Evolutionary conservation across 768 basidiomycete genomes (phyloP).

Genomic region (Gloeopeniophorella convolvens): DNA sequence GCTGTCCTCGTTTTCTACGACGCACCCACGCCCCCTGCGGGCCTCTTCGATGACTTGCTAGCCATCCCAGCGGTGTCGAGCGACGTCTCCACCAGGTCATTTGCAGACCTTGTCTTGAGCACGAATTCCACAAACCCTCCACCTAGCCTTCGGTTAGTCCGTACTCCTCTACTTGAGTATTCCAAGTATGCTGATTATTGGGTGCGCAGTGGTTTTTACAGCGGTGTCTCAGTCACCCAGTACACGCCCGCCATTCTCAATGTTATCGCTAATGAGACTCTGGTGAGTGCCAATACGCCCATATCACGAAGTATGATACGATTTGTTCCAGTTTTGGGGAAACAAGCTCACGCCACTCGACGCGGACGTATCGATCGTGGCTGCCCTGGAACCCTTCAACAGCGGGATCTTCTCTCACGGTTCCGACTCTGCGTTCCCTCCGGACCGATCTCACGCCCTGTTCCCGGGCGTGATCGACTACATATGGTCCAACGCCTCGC

Average conservation of each 20-base stretch:
- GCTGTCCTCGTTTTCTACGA: constrained; percentile 43
- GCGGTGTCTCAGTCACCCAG: constrained; percentile 29
- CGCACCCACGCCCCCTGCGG: constrained; percentile 37
- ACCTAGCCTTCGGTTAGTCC: constrained; percentile 16
- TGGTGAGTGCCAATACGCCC: constrained; percentile 20
- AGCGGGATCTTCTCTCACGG: constrained; percentile 31
- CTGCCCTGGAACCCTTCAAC: constrained; percentile 44
- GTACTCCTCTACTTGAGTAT: background rate
- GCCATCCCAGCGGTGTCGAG: constrained; percentile 30
- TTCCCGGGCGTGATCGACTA: background rate
- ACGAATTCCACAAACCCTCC: constrained; percentile 29
- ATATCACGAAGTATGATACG: background rate
- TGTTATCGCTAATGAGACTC: constrained; percentile 37
- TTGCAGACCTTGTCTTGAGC: constrained; percentile 31
- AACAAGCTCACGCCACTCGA: constrained; percentile 26
- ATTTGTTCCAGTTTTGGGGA: constrained; percentile 39
- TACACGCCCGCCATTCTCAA: constrained; percentile 32
- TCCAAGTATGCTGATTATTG: background rate
- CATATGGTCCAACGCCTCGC: background rate
- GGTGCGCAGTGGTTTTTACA: constrained; percentile 28
- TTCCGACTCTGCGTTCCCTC: constrained; percentile 39
- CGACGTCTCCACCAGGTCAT: constrained; percentile 33
- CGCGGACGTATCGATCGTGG: constrained; percentile 31
- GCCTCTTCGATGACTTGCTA: constrained; percentile 43
- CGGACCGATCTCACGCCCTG: constrained; percentile 5